Percentiles rank a stretch among this genome's conserved stretches.
These are phyloP conservation scores for Hypsizygus marmoreus DNA, from an alignment of 768 basidiomycete species.

Conservation along the genomic window DNA sequence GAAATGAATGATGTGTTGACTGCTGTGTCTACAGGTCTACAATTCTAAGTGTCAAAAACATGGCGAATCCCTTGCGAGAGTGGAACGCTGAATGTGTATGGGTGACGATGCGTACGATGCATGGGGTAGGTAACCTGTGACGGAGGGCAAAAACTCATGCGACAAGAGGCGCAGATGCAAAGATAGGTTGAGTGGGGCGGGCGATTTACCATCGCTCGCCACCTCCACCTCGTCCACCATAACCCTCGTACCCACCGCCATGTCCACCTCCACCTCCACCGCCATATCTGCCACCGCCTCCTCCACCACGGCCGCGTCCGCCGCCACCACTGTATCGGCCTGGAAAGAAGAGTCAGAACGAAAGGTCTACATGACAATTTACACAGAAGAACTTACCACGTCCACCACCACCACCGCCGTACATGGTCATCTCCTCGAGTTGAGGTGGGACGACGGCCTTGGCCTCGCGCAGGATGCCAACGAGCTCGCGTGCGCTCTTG, in stretches of 20 bases:
- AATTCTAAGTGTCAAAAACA: conserved; percentile 19
- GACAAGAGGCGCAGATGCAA: neutral
- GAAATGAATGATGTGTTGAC: conserved; percentile 16
- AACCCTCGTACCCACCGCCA: conserved; percentile 40
- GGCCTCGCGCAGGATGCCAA: conserved; percentile 84
- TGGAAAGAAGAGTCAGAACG: conserved; percentile 26
- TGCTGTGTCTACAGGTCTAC: conserved; percentile 23
- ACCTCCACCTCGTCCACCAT: conserved; percentile 45
- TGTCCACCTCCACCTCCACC: conserved; percentile 46
- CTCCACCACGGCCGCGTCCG: conserved; percentile 43
- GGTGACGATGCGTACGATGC: conserved; percentile 1
- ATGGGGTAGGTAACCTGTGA: neutral
- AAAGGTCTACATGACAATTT: neutral
- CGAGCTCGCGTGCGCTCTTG: conserved; percentile 90
- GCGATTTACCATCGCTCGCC: conserved; percentile 30
- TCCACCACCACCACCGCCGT: conserved; percentile 78
- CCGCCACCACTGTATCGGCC: conserved; percentile 63
- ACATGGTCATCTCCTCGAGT: conserved; percentile 91
- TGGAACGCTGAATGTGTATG: conserved; percentile 1
- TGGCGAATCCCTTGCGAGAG: conserved; percentile 14
- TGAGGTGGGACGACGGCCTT: conserved; percentile 86
- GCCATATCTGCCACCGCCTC: conserved; percentile 46
- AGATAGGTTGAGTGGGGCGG: neutral
- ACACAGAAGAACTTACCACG: conserved; percentile 47
- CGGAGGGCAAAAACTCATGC: neutral